Conservation (phyloP, 2,329 filamentous ascomycete species). For the Talaromyces islandicus region DNA sequence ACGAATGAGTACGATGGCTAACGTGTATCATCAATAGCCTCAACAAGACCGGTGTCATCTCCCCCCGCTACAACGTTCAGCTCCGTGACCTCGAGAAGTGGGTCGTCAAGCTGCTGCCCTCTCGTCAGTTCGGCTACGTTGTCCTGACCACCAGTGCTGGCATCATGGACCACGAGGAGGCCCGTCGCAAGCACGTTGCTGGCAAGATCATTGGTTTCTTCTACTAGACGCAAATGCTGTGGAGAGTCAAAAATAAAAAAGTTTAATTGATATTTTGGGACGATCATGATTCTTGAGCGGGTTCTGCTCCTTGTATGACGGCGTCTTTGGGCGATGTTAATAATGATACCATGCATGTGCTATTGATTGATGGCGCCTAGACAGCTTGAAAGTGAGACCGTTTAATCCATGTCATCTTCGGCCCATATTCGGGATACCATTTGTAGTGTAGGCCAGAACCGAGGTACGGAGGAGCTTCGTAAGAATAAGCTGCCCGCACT, state of each 20-base stretch:
- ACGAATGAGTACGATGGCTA: constrained; percentile 11
- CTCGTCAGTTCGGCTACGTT: constrained; percentile 99
- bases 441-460: not conserved
- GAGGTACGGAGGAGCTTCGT: not conserved
- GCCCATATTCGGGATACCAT: not conserved
- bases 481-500: not conserved
- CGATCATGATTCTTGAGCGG: constrained; percentile 16
- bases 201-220: constrained; percentile 99
- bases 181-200: constrained; percentile 95
- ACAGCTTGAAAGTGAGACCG: constrained; percentile 18
- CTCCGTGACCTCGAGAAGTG: constrained; percentile 98
- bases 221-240: constrained; percentile 60
- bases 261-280: constrained; percentile 18
- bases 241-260: constrained; percentile 21
- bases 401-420: not conserved
- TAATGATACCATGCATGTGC: constrained; percentile 17
- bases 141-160: constrained; percentile 98
- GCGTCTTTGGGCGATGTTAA: constrained; percentile 18
- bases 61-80: constrained; percentile 98
- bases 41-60: constrained; percentile 99
- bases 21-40: constrained; percentile 43
- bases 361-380: constrained; percentile 16
- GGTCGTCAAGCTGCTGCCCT: constrained; percentile 97
- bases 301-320: constrained; percentile 16
- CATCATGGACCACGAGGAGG: constrained; percentile 99